These are phyloP conservation scores for Theobroma cacao DNA, from an alignment of 345 rosid species.

Conservation along the genomic window DNA sequence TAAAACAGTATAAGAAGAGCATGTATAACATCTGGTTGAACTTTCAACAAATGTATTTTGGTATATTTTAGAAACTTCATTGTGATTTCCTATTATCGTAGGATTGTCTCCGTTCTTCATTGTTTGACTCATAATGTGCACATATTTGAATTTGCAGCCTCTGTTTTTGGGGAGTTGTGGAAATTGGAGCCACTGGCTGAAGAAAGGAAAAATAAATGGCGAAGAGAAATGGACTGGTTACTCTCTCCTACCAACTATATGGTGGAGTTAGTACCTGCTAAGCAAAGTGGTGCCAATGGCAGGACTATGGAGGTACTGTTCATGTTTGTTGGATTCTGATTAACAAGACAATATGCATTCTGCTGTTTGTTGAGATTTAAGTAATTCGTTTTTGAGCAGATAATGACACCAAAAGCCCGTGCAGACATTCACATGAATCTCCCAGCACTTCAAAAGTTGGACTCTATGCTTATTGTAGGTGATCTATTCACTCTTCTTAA, in stretches of 20 bases:
- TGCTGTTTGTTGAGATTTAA: conserved; percentile 14
- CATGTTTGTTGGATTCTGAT: background rate
- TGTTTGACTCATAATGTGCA: background rate
- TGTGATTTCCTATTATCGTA: background rate
- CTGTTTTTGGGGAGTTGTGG: conserved; percentile 95
- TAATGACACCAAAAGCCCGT: conserved; percentile 92
- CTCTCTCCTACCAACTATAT: conserved; percentile 90
- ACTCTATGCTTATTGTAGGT: conserved; percentile 87
- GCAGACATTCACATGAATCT: conserved; percentile 93
- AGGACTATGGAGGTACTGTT: conserved; percentile 66
- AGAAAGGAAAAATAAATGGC: conserved; percentile 81
- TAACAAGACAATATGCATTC: background rate
- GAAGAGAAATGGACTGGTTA: conserved; percentile 92
- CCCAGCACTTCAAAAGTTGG: conserved; percentile 92
- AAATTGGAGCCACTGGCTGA: conserved; percentile 82
- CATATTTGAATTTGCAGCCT: conserved; percentile 41
- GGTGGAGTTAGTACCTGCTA: conserved; percentile 97
- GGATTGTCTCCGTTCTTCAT: background rate
- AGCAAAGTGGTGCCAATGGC: conserved; percentile 81
- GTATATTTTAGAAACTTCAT: background rate
- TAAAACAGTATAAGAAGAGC: background rate
- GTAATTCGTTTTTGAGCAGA: conserved; percentile 47
- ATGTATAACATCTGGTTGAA: too few relatives aligned
- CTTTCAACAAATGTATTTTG: too few relatives aligned
- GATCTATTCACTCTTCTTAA: conserved; percentile 22